These are phyloP conservation scores for Penicillium sp. DNA, from an alignment of 2,329 filamentous ascomycete species.

Conservation along the genomic window DNA sequence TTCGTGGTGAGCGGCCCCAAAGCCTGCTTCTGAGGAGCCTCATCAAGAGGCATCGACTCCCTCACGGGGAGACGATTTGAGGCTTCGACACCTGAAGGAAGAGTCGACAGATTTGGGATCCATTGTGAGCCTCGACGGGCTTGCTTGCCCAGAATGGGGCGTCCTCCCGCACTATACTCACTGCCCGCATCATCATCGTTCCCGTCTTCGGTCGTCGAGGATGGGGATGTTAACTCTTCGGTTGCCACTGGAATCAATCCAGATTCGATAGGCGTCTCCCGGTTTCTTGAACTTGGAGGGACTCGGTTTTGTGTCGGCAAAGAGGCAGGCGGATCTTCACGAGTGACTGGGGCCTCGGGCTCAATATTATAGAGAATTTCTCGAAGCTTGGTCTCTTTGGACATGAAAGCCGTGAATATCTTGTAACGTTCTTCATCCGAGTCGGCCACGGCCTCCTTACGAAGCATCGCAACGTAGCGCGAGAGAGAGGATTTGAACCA, in stretches of 20 bases:
- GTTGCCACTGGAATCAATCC: constrained; percentile 36
- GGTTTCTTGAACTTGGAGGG: constrained; percentile 11
- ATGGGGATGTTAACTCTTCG: constrained; percentile 20
- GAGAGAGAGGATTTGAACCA: constrained; percentile 57
- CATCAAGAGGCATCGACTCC: constrained; percentile 28
- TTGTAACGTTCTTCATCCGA: constrained; percentile 53
- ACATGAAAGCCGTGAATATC: constrained; percentile 52
- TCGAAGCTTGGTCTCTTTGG: constrained; percentile 48
- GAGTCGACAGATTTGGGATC: constrained; percentile 12
- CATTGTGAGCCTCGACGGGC: constrained; percentile 15
- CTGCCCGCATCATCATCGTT: constrained; percentile 34
- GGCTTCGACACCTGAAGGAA: constrained; percentile 7
- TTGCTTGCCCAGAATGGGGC: constrained; percentile 44
- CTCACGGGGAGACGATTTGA: constrained; percentile 19
- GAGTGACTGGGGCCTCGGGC: constrained; percentile 32
- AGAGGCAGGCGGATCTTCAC: constrained; percentile 9
- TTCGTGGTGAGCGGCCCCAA: constrained; percentile 35
- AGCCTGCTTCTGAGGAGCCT: constrained; percentile 20
- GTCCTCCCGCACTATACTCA: constrained; percentile 54
- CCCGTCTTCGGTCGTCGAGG: constrained; percentile 7
- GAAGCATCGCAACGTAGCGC: constrained; percentile 55
- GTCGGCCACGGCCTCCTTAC: constrained; percentile 49
- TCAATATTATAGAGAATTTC: constrained; percentile 52
- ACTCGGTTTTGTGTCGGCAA: too few species aligned
- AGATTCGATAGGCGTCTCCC: constrained; percentile 25